A percentile compares a stretch with the other conserved stretches of the same genome.
Conservation (phyloP, 148 eudicot species). For the Drosera capensis region DNA sequence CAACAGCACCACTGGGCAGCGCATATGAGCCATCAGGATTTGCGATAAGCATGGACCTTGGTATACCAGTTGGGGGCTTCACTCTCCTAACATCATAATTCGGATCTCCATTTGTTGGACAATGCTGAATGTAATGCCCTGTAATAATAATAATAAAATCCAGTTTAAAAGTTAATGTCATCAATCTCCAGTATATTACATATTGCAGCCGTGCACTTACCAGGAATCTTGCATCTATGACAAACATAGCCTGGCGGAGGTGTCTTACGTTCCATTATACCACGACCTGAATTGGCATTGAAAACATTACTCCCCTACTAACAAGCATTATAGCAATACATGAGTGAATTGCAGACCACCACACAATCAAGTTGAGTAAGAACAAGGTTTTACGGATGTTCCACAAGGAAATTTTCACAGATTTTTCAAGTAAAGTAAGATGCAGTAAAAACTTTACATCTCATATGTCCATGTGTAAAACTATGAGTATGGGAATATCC, state of each 20-base stretch:
- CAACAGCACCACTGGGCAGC: constrained; percentile 60
- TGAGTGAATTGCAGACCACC: too few relatives aligned
- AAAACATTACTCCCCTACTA: too few relatives aligned
- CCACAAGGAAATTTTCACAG: too few relatives aligned
- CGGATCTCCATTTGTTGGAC: constrained; percentile 88
- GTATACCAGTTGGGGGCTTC: constrained; percentile 75
- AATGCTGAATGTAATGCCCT: constrained; percentile 94
- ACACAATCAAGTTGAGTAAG: too few relatives aligned
- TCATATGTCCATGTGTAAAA: background rate
- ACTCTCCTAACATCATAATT: constrained; percentile 52
- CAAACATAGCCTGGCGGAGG: constrained; percentile 85
- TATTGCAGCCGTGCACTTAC: too few relatives aligned
- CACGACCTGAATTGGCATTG: constrained; percentile 42
- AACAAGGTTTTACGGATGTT: too few relatives aligned
- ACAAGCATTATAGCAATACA: too few relatives aligned
- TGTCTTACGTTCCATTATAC: constrained; percentile 47
- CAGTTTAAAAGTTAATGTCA: too few relatives aligned
- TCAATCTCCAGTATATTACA: too few relatives aligned
- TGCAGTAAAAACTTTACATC: too few relatives aligned
- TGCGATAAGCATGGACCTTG: constrained; percentile 73
- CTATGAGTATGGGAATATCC: too few relatives aligned
- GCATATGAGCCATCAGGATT: constrained; percentile 74
- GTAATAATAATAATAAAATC: constrained; percentile 9
- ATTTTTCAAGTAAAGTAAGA: too few relatives aligned
- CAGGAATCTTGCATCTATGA: constrained; percentile 78